phyloP scores from a whole-genome alignment of 306 rosid genomes.

The Luffa aegyptiaca region DNA sequence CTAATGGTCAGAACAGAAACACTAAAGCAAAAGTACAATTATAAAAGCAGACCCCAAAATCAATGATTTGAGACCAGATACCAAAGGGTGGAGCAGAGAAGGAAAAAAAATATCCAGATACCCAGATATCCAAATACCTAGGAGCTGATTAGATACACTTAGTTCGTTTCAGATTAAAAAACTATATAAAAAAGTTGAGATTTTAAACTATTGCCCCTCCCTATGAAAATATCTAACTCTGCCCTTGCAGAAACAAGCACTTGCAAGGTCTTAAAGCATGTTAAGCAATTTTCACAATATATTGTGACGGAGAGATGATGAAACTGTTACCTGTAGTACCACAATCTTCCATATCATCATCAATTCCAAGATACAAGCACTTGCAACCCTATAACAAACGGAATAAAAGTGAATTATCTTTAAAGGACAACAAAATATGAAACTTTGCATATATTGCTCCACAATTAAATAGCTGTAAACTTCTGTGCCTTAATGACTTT shows the following conservation, averaged over 20 bases:
- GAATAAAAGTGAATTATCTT: constrained; percentile 23
- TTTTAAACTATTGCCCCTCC: neutral
- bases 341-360: constrained; percentile 66
- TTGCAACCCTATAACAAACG: constrained; percentile 61
- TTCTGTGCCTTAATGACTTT: constrained; percentile 71
- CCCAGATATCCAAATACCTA: neutral
- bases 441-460: constrained; percentile 1
- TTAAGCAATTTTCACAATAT: neutral
- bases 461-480: constrained; percentile 8
- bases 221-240: neutral
- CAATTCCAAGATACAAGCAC: constrained; percentile 73
- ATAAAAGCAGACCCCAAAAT: neutral
- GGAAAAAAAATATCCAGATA: neutral
- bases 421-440: neutral
- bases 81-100: neutral
- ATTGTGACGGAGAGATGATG: constrained; percentile 6
- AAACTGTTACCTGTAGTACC: constrained; percentile 72
- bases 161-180: neutral
- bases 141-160: neutral
- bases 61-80: neutral
- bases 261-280: neutral
- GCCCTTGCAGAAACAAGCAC: neutral
- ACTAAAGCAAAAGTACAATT: neutral
- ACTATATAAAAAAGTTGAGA: neutral
- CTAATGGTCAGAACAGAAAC: neutral